Percentiles rank a stretch among this genome's conserved stretches.
Evolutionary conservation across 2,329 filamentous ascomycete genomes (phyloP).

Genomic region (Karstenula rhodostoma): DNA sequence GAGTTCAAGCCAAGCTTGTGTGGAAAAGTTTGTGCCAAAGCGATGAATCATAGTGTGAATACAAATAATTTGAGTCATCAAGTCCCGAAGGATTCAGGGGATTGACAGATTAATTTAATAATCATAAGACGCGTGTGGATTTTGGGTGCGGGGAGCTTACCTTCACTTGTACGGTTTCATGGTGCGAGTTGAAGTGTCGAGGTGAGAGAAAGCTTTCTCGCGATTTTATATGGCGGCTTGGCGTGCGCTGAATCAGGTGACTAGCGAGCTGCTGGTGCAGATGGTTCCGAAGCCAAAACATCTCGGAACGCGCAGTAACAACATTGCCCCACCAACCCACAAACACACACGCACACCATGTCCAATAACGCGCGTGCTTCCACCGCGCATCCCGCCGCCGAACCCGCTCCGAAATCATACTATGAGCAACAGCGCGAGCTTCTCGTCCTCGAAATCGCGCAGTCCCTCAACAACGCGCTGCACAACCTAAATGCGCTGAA

Average conservation of each 20-base stretch:
- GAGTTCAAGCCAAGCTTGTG: constrained; percentile 8
- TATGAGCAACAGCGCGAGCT: constrained; percentile 80
- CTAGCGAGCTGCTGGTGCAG: neutral
- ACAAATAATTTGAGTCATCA: constrained; percentile 57
- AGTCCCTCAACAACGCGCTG: constrained; percentile 85
- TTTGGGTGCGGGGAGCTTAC: constrained; percentile 30
- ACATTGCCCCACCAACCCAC: neutral
- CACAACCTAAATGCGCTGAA: constrained; percentile 97
- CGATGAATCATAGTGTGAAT: constrained; percentile 50
- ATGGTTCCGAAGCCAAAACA: constrained; percentile 3
- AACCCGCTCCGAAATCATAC: constrained; percentile 55
- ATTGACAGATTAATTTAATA: constrained; percentile 86
- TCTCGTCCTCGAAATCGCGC: constrained; percentile 75
- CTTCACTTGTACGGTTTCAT: constrained; percentile 48
- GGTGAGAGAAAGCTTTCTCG: constrained; percentile 9
- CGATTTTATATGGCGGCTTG: constrained; percentile 15
- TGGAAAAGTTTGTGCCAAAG: constrained; percentile 18
- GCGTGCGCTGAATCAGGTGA: constrained; percentile 10
- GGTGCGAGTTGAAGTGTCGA: constrained; percentile 23
- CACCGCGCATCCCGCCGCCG: constrained; percentile 25
- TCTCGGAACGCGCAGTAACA: neutral
- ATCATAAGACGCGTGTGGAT: constrained; percentile 30
- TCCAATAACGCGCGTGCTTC: constrained; percentile 31
- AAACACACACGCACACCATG: constrained; percentile 21
- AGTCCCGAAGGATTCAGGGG: constrained; percentile 70